Conservation (phyloP, 2,329 filamentous ascomycete genomes). For the Aspergillus niger region DNA sequence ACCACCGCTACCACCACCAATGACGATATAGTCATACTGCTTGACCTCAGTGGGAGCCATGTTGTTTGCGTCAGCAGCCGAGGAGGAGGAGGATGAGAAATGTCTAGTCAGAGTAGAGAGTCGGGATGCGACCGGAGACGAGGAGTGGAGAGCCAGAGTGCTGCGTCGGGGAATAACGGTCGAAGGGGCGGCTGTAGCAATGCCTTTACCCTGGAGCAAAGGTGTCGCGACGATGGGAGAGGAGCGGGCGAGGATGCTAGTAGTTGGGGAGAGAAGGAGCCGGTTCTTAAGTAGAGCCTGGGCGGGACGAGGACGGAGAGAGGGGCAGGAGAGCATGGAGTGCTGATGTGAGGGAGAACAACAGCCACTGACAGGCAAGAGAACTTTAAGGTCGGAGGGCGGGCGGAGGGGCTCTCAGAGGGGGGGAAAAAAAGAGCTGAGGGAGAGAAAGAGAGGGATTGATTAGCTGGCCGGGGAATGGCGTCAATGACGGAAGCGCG, state of each 20-base stretch:
- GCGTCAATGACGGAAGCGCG: neutral
- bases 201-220: constrained; percentile 13
- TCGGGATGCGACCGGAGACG: constrained; percentile 30
- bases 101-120: constrained; percentile 46
- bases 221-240: constrained; percentile 10
- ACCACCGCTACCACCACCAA: constrained; percentile 57
- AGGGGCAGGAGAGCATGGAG: constrained; percentile 28
- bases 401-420: neutral
- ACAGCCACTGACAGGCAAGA: neutral
- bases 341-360: constrained; percentile 1
- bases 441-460: neutral
- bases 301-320: constrained; percentile 19
- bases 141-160: constrained; percentile 27
- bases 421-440: constrained; percentile 1
- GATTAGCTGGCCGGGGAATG: neutral
- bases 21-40: constrained; percentile 58
- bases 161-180: constrained; percentile 1
- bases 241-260: neutral
- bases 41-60: constrained; percentile 52
- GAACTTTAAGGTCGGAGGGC: neutral
- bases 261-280: constrained; percentile 11
- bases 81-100: constrained; percentile 38
- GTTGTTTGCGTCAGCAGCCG: constrained; percentile 26
- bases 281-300: constrained; percentile 21
- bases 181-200: constrained; percentile 15